phyloP scores from a whole-genome alignment of 768 basidiomycete species.

The Lactarius sanguifluus region DNA sequence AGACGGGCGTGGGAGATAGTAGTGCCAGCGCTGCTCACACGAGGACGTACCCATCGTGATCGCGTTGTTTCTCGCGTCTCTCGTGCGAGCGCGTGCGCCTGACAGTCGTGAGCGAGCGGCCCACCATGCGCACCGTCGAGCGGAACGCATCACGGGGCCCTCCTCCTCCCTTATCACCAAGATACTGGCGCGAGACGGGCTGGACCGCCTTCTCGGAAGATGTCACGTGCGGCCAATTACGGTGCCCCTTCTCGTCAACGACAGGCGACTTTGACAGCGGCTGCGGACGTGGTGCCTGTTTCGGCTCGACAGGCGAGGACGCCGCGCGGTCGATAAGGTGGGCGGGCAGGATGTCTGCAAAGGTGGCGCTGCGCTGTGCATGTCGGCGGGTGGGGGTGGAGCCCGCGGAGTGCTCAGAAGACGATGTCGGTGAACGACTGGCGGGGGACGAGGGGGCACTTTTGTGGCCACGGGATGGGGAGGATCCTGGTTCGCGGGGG shows the following conservation, averaged over 20 bases:
- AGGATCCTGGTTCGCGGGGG: not conserved
- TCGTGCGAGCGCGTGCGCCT: not conserved
- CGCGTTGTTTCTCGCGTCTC: not conserved
- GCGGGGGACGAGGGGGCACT: not conserved
- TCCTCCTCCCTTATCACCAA: not conserved
- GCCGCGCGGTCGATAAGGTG: conserved; percentile 13
- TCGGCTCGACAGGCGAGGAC: not conserved
- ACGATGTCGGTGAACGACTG: not conserved
- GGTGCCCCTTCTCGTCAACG: not conserved
- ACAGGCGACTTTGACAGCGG: not conserved
- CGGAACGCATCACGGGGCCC: conserved; percentile 4
- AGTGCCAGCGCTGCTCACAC: not conserved
- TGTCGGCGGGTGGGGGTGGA: not conserved
- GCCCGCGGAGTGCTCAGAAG: too few relatives aligned
- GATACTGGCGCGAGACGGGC: not conserved
- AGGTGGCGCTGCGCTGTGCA: conserved; percentile 10
- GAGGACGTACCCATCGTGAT: conserved; percentile 1
- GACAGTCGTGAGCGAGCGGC: conserved; percentile 4
- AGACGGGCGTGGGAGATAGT: not conserved
- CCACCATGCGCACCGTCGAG: conserved; percentile 5
- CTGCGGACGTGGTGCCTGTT: not conserved
- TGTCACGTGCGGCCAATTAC: not conserved
- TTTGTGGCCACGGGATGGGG: conserved; percentile 3
- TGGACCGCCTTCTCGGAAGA: not conserved
- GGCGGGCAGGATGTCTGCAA: conserved; percentile 22